Evolutionary conservation across 768 basidiomycete species (phyloP).

Genomic region (Agaricus subrufescens): DNA sequence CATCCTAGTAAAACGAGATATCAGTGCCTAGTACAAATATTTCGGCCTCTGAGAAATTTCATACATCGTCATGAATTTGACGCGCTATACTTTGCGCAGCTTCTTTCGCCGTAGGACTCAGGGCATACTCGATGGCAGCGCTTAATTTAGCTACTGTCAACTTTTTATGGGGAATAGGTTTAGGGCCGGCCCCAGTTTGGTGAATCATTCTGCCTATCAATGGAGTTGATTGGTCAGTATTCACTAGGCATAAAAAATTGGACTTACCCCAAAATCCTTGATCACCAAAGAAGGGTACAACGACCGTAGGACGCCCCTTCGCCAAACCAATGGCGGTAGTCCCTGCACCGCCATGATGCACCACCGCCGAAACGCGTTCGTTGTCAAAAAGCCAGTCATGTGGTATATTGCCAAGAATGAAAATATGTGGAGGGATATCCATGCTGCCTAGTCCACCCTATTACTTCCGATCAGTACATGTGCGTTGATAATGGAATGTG

Average conservation of each 20-base stretch:
- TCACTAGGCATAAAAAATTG: slow-evolving; percentile 19
- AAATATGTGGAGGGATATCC: slow-evolving; percentile 46
- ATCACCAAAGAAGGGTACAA: slow-evolving; percentile 67
- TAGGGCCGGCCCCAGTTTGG: slow-evolving; percentile 56
- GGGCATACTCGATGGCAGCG: slow-evolving; percentile 47
- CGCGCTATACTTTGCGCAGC: slow-evolving; percentile 48
- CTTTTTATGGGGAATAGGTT: slow-evolving; percentile 51
- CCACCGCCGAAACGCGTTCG: slow-evolving; percentile 49
- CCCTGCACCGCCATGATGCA: slow-evolving; percentile 65
- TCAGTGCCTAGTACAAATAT: neutral
- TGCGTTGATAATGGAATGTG: neutral
- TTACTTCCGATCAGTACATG: neutral
- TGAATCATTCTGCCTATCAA: slow-evolving; percentile 56
- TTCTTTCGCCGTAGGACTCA: slow-evolving; percentile 38
- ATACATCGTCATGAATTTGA: slow-evolving; percentile 45
- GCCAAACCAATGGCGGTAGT: slow-evolving; percentile 60
- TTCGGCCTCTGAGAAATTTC: slow-evolving; percentile 5
- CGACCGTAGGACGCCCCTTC: slow-evolving; percentile 55
- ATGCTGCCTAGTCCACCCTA: slow-evolving; percentile 53
- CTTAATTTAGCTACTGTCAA: slow-evolving; percentile 43
- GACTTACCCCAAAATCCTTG: slow-evolving; percentile 49
- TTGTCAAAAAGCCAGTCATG: slow-evolving; percentile 67
- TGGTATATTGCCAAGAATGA: slow-evolving; percentile 62
- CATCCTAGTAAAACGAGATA: slow-evolving; percentile 30
- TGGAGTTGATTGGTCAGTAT: slow-evolving; percentile 5